These are phyloP conservation scores for Porcisia deanei DNA, from an alignment of 208 protist species.

Conservation along the genomic window DNA sequence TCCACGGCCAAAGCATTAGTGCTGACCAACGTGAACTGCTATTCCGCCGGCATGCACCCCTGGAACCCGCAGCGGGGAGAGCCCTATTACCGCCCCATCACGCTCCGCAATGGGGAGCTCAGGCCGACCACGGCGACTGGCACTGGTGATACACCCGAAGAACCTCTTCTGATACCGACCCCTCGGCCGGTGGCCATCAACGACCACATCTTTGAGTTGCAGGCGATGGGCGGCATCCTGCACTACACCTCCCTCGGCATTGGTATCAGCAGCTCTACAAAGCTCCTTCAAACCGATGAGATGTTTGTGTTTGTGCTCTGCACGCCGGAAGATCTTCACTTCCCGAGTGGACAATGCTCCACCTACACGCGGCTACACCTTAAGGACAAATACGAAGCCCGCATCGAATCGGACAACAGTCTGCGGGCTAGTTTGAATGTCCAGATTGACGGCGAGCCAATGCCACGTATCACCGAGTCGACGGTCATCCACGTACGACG, in stretches of 20 bases:
- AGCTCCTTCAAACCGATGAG: slow-evolving; percentile 70
- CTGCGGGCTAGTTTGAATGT: slow-evolving; percentile 49
- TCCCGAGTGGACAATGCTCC: slow-evolving; percentile 19
- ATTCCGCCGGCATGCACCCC: slow-evolving; percentile 66
- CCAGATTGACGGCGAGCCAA: slow-evolving; percentile 80
- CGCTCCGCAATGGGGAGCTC: slow-evolving; percentile 23
- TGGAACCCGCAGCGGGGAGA: slow-evolving; percentile 43
- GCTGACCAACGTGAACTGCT: slow-evolving; percentile 78
- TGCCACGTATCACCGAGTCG: slow-evolving; percentile 54
- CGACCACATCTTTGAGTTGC: slow-evolving; percentile 77
- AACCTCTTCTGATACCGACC: background rate
- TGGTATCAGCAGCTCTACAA: slow-evolving; percentile 46
- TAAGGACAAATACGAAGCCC: slow-evolving; percentile 24
- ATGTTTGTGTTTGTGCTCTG: slow-evolving; percentile 78
- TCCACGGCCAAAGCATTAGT: slow-evolving; percentile 61
- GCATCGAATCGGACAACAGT: slow-evolving; percentile 25
- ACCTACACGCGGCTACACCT: slow-evolving; percentile 31
- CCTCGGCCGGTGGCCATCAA: slow-evolving; percentile 58
- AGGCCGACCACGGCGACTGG: background rate
- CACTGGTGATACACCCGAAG: background rate
- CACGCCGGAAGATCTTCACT: slow-evolving; percentile 63
- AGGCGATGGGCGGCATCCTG: slow-evolving; percentile 72
- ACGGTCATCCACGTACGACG: slow-evolving; percentile 58
- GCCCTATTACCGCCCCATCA: slow-evolving; percentile 47
- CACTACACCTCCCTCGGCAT: slow-evolving; percentile 63